Conservation (phyloP, 371 early-diverging fungal species). For the Catenaria anguillulae region DNA sequence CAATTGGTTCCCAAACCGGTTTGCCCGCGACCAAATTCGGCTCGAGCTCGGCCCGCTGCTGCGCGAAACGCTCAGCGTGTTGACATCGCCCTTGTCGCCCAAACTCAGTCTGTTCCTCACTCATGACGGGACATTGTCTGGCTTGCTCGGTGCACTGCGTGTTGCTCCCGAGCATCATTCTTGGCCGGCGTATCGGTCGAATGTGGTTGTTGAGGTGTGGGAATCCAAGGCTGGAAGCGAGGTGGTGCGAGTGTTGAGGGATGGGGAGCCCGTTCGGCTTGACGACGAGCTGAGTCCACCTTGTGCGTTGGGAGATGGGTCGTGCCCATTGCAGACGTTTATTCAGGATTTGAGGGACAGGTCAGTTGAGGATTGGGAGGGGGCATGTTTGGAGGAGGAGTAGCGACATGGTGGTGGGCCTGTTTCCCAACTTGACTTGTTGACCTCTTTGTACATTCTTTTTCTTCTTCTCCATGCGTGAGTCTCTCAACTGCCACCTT, state of each 20-base stretch:
- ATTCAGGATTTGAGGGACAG: no score
- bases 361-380: no score
- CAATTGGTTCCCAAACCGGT: neutral
- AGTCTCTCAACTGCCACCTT: no score
- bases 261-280: neutral
- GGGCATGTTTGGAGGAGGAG: no score
- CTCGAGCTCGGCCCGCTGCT: conserved; percentile 5
- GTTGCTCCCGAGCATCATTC: neutral
- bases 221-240: neutral
- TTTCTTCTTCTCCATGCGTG: no score
- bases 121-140: conserved; percentile 4
- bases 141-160: neutral
- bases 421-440: no score
- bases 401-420: no score
- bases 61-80: neutral
- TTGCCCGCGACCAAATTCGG: neutral
- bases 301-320: neutral
- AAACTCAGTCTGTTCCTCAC: neutral
- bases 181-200: conserved; percentile 2
- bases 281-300: neutral
- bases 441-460: no score
- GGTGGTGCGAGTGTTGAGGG: neutral
- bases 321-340: neutral
- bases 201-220: neutral
- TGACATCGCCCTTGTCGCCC: neutral